Base-by-base conservation (phyloP, 208 protist genomes). In the Trypanosoma avium region DNA sequence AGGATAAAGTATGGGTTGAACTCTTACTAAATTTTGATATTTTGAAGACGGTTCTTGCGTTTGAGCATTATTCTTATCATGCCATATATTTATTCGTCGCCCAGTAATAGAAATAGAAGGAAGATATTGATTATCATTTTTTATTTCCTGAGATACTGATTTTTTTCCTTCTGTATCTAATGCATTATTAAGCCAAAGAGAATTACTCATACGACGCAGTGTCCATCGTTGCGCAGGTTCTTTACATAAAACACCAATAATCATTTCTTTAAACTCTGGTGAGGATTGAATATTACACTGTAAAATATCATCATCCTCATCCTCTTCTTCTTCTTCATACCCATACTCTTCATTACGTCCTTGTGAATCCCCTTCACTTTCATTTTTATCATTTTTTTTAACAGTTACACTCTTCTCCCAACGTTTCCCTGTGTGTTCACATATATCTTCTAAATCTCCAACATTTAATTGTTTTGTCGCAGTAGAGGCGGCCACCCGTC, bases 161-260 rank as follows among this genome's bases (percentile, higher is more conserved):
- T 2, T 8, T 2, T 1, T 15, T 42, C 36, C 17, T 2, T 13
- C 2, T n/a, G 3, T n/a, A 42, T 1, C 13, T 17, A 29, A n/a
- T 12, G 6, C 17, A 4, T 15, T 17, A 1, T n/a, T 47, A 21
- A 66, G 60, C 60, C 60, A 66, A 7, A 32, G 36, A 21, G 48
- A 47, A 24, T 66, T 17, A 0, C 33, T 22, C 22, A 66, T 57
- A 33, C 60, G 60, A 8, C 47, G 60, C 21, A 78, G 30, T 9
- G 40, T 60, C 68, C 73, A 79, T n/a, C 73, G 68, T 7, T 43
- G 22, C 0, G 47, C 19, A 5, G 73, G 64, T 35, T 84, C 79
- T 42, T 90, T 94, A 15, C 89, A 67, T 22, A 94, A 65, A 27
- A 94, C 35, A 24, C 69, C 61, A 1, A 45, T 26, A 38, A 92